Evolutionary conservation across 768 basidiomycete species (phyloP), one percentile per base, ranked within the genome.

Genomic region (Pseudohyphozyma bogoriensis): DNA sequence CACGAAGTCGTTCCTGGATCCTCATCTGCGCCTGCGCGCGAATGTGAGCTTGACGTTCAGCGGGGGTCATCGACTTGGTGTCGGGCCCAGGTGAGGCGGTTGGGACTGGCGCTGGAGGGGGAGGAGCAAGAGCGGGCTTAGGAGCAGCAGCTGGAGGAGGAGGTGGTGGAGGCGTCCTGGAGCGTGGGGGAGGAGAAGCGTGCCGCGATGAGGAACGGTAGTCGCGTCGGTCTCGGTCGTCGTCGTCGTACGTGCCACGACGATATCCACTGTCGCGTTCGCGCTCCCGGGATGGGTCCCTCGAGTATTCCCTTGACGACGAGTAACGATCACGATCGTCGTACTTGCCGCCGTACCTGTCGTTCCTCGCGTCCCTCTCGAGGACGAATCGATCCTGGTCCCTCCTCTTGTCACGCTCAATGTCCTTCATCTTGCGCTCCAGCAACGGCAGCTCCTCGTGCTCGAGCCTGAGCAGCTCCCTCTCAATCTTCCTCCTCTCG

Each of bases 371-470:
- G 72, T 97, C 91, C 44, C 93, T 78, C 37, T 89, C 86, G 57
- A 85, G 77, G 1, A 80, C 76, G 79, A 85, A 85, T 46, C 89
- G 84, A 39, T 88, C 77, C 67, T 84, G 84, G 70, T 95, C 89
- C 68, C 82, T 77, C 63, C 85, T 82, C 71, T 80, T 84, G 65
- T 83, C 78, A 62, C 84, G 83, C 51, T 93, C 87, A 47, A 86
- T 74, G 18, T 83, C 83, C 70, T 87, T 82, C 51, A 95, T 82
- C 72, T 82, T 83, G 65, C 84, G 79, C 74, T 97, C 91, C 10
- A 99, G 80, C 57, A 89, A 88, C 0, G 95, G 95, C 7, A 99
- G 78, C 49, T 85, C 81, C 70, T 93, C 89, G 69, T 97, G 91
- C 83, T 87, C 82, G 55, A 99, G 76, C 49, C 79, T 77, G 58